Conservation (phyloP, 2,329 filamentous ascomycete genomes). For the Colletotrichum magnum region DNA sequence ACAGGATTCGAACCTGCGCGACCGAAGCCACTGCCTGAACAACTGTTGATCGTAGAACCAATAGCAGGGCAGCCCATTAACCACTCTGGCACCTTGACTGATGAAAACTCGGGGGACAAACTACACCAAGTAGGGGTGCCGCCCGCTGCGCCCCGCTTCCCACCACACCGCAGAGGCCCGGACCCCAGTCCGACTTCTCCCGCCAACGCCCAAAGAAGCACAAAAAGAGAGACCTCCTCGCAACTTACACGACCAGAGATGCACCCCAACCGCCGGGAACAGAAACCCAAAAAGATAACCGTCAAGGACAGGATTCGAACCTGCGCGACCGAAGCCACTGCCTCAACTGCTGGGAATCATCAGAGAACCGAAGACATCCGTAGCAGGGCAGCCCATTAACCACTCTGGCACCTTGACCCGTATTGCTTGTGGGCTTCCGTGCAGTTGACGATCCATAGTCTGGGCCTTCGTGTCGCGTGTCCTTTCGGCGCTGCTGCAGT, state of each 20-base stretch:
- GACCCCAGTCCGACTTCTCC: no score
- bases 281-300: neutral
- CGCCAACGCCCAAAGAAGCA: no score
- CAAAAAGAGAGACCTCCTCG: neutral
- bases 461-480: neutral
- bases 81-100: slow-evolving; percentile 33
- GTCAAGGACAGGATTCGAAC: slow-evolving; percentile 41
- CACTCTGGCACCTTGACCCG: slow-evolving; percentile 26
- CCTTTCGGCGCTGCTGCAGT: neutral
- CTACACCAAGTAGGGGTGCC: neutral
- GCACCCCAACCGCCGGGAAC: neutral
- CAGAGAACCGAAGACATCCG: neutral
- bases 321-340: slow-evolving; percentile 41
- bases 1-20: slow-evolving; percentile 32
- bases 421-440: neutral
- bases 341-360: slow-evolving; percentile 18
- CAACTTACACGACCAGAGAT: neutral
- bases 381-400: slow-evolving; percentile 42
- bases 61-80: slow-evolving; percentile 35
- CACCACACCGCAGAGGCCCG: neutral
- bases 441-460: neutral
- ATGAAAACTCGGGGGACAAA: fast-evolving
- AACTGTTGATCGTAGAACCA: neutral
- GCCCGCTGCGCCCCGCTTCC: neutral
- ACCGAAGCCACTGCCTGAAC: slow-evolving; percentile 31